Base-by-base conservation (phyloP, 179 eudicot genomes). In the Corrigiola litoralis region DNA sequence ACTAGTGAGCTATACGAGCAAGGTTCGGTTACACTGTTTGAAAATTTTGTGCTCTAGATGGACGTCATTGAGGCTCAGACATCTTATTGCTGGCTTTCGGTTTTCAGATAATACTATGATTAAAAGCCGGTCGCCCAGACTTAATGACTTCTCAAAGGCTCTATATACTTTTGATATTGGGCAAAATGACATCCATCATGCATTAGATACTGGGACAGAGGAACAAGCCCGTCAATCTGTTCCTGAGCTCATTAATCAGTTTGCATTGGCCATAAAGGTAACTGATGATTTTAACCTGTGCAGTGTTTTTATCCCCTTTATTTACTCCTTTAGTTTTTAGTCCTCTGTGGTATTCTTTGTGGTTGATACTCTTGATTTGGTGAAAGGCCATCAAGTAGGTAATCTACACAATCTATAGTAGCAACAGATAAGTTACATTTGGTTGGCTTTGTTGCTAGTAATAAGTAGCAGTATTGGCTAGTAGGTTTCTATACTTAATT, bases 151-250 rank as follows among this genome's bases (percentile, higher is more conserved):
- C 66, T 61, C 86, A 0, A 64, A 67, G 46, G 94, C 87, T 4
- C 72, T 87, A 58, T 87, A 82, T 69, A 77, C 78, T n/a, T 69
- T 81, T 12, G 89, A 87, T 60, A 82, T 73, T 40, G 92, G 92
- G 31, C 92, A 87, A 61, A 84, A 82, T 69, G 89, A 87, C 72
- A 71, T 87, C 20, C 73, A 77, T 64, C 65, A 55, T 66, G 84
- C 76, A 24, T 56, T 84, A 40, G 31, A 16, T 28, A 45, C 64
- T 28, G 37, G 21, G 66, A 58, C 76, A 0, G 74, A 67, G 54
- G 82, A 78, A 44, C 67, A 87, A 72, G 82, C 81, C 24, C 63
- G 32, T 42, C 50, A 73, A 31, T 53, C 36, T 24, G 73, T 84
- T 41, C 87, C 89, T 13, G 69, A 71, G 51, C 74, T 82, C 4